Percentiles rank a stretch among this genome's conserved stretches.
phyloP scores from a whole-genome alignment of 495 filamentous ascomycete species.

The Hypomontagnella submonticulosa region DNA sequence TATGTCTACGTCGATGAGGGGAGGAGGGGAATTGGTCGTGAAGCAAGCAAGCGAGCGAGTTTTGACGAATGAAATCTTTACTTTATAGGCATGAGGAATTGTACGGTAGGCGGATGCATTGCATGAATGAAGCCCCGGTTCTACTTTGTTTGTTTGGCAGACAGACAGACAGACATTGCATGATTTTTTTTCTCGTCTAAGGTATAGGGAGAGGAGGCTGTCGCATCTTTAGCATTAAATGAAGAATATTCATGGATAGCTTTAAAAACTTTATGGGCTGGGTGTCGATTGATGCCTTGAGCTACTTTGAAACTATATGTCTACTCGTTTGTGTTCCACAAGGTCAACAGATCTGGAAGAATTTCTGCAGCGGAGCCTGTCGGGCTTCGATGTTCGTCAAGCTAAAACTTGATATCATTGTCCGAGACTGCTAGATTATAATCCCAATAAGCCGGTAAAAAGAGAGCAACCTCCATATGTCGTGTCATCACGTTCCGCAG shows the following conservation, averaged over 20 bases:
- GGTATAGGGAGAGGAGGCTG: constrained; percentile 6
- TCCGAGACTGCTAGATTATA: too few relatives aligned
- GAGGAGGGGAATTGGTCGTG: background rate
- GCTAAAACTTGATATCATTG: too few relatives aligned
- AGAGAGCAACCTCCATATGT: too few relatives aligned
- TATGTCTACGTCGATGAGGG: background rate
- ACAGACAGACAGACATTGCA: background rate
- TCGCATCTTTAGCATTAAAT: constrained; percentile 29
- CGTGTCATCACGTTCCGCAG: too few relatives aligned
- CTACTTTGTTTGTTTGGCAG: constrained; percentile 28
- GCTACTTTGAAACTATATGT: background rate
- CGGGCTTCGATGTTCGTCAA: too few relatives aligned
- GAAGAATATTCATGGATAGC: too few relatives aligned
- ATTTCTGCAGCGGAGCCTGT: too few relatives aligned
- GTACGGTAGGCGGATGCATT: constrained; percentile 35
- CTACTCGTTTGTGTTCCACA: too few relatives aligned
- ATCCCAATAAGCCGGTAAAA: too few relatives aligned
- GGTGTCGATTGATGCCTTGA: background rate
- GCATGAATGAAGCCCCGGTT: constrained; percentile 32
- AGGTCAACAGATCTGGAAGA: too few relatives aligned
- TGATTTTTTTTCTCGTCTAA: too few relatives aligned
- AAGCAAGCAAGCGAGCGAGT: background rate
- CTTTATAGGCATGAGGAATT: constrained; percentile 1
- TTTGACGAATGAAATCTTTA: constrained; percentile 13
- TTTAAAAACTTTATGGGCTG: too few relatives aligned